Evolutionary conservation across 352 stramenopile genomes (phyloP), one percentile per base, ranked within the genome.

Genomic region (Phytophthora europaea): DNA sequence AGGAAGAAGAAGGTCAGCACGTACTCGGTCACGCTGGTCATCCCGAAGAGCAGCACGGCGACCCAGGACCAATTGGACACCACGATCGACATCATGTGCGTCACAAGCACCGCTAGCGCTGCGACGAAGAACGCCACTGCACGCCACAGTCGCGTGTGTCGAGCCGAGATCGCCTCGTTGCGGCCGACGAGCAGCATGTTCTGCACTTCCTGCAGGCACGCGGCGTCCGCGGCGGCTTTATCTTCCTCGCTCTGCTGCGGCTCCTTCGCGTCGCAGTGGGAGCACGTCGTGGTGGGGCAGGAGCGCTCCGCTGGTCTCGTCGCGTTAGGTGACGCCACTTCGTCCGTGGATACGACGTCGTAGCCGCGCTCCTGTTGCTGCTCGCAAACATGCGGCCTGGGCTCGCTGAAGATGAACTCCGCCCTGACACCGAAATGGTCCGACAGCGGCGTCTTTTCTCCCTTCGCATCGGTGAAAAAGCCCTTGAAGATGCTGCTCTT

Each of bases 371-470:
- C 36, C 20, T 75, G 60, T 22, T 68, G 69, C 53, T 87, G 79
- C 36, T 83, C 72, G 22, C 81, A 90, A 3, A 70, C 45, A 23
- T 83, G 83, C 50, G 65, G 64, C 45, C 62, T 69, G 15, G 68
- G 59, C 3, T 75, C 23, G 9, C 76, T 83, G 57, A 92, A 90
- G 2, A 84, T 64, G 51, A 95, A 95, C 61, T 87, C 79, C 10
- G 87, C 88, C 16, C 68, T 76, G n/a, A 95, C 88, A 20, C 88
- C 88, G 67, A 93, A 93, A 59, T 95, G 88, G 66, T 95, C 88
- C 10, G 88, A 95, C 28, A 95, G 60, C 23, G 88, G 88, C 26
- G 76, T 87, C 57, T 88, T 82, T 10, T 94, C 81, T 47, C 88
- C 88, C 4, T 67, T 73, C 13, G 72, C 65, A 64, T 92, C 87